A percentile compares a stretch with the other conserved stretches of the same genome.
Conservation (phyloP, 177 flowering plant species). For the Telopea speciosissima region DNA sequence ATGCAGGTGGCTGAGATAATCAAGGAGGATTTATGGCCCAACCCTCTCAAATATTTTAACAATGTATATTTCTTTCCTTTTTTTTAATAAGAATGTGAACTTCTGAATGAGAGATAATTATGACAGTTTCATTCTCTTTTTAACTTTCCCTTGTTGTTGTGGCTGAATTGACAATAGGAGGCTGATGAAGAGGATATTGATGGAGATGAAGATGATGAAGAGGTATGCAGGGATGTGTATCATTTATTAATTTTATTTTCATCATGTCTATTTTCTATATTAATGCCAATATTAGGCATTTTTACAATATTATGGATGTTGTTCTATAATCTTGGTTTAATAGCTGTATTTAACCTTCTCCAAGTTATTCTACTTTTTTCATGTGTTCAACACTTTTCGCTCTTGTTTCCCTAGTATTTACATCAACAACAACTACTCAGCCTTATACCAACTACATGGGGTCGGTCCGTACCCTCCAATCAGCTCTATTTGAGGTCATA, state of each 20-base stretch:
- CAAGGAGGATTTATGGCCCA: constrained; percentile 79
- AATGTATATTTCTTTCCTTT: constrained; percentile 30
- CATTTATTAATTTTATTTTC: too few relatives aligned
- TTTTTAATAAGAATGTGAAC: background rate
- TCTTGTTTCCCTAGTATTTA: too few relatives aligned
- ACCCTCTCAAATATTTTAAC: constrained; percentile 62
- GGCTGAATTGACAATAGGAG: constrained; percentile 28
- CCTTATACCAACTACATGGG: too few relatives aligned
- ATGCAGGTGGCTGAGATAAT: constrained; percentile 61
- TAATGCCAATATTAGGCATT: background rate
- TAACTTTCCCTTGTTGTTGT: background rate
- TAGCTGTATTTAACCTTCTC: background rate
- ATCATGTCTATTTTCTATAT: background rate
- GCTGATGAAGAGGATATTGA: constrained; percentile 40
- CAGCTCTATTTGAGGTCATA: too few relatives aligned
- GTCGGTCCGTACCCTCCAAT: too few relatives aligned
- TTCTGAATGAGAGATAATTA: background rate
- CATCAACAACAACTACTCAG: too few relatives aligned
- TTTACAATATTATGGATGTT: background rate
- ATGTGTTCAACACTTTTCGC: too few relatives aligned
- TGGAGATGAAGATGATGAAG: constrained; percentile 1
- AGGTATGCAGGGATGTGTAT: constrained; percentile 3
- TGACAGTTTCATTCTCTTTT: background rate
- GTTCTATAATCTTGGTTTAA: background rate
- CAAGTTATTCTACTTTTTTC: background rate